phyloP scores from a whole-genome alignment of 257 asterid genomes.

The Verbena officinalis region DNA sequence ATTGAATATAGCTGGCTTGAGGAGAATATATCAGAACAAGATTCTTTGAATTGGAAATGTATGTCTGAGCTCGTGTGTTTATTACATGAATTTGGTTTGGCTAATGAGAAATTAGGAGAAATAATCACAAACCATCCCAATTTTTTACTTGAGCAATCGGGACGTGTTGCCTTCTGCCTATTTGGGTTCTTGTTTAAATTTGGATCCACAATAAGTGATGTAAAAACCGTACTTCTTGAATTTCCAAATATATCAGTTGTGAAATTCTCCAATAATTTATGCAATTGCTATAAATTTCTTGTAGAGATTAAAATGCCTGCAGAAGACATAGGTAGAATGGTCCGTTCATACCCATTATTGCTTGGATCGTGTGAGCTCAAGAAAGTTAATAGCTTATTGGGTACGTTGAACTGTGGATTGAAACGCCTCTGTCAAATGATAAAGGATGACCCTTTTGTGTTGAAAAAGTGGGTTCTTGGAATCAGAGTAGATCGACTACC shows the following conservation, averaged over 20 bases:
- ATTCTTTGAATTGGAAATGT: constrained; percentile 45
- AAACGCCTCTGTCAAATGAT: constrained; percentile 43
- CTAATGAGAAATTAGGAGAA: constrained; percentile 35
- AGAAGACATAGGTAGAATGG: constrained; percentile 41
- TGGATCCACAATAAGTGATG: constrained; percentile 39
- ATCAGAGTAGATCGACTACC: constrained; percentile 34
- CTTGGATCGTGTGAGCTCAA: constrained; percentile 60
- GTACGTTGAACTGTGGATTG: constrained; percentile 40
- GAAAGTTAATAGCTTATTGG: constrained; percentile 36
- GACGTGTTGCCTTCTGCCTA: constrained; percentile 33
- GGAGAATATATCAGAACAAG: constrained; percentile 36
- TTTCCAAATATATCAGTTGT: constrained; percentile 43
- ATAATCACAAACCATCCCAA: constrained; percentile 45
- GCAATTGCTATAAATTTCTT: constrained; percentile 47
- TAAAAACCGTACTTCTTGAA: constrained; percentile 39
- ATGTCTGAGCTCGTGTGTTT: constrained; percentile 44
- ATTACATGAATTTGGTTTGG: constrained; percentile 42
- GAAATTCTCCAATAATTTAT: constrained; percentile 43
- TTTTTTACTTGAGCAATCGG: constrained; percentile 51
- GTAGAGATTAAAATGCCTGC: constrained; percentile 46
- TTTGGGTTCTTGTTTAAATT: constrained; percentile 54
- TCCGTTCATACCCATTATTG: constrained; percentile 36
- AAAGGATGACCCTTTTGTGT: constrained; percentile 49
- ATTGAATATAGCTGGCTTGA: constrained; percentile 50
- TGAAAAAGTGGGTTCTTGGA: constrained; percentile 52